These are phyloP conservation scores for Fusarium chaquense DNA, from an alignment of 2,329 filamentous ascomycete species.

Conservation along the genomic window DNA sequence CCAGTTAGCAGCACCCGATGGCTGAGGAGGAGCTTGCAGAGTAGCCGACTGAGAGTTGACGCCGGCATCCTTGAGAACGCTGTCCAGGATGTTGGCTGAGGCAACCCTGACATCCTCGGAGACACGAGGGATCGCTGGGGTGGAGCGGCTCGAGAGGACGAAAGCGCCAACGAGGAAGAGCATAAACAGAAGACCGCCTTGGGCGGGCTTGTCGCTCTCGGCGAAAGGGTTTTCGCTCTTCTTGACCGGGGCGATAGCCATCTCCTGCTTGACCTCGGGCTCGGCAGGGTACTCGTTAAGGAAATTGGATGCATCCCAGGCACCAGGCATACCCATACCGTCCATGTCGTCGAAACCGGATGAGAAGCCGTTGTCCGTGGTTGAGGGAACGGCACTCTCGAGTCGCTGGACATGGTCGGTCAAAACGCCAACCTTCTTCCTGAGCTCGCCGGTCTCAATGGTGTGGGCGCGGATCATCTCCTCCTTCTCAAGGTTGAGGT, in stretches of 20 bases:
- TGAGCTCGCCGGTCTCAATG: slow-evolving; percentile 88
- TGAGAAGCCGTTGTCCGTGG: slow-evolving; percentile 71
- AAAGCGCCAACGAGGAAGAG: slow-evolving; percentile 96
- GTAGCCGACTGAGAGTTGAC: slow-evolving; percentile 61
- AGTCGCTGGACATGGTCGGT: slow-evolving; percentile 77
- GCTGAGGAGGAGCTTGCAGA: slow-evolving; percentile 63
- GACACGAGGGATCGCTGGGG: slow-evolving; percentile 79
- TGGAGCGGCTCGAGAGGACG: slow-evolving; percentile 85
- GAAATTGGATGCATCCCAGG: slow-evolving; percentile 83
- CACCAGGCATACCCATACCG: slow-evolving; percentile 80
- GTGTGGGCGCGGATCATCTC: slow-evolving; percentile 91
- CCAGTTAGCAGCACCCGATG: slow-evolving; percentile 60
- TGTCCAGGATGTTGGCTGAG: slow-evolving; percentile 81
- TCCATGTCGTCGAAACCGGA: slow-evolving; percentile 86
- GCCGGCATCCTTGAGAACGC: slow-evolving; percentile 84
- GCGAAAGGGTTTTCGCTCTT: slow-evolving; percentile 58
- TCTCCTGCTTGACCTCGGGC: slow-evolving; percentile 70
- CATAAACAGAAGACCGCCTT: slow-evolving; percentile 90
- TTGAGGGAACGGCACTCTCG: slow-evolving; percentile 67
- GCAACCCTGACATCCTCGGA: slow-evolving; percentile 84
- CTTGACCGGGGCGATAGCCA: slow-evolving; percentile 66
- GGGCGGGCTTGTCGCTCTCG: slow-evolving; percentile 74
- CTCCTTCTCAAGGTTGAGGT: slow-evolving; percentile 86
- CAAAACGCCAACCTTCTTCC: slow-evolving; percentile 90
- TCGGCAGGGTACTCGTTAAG: slow-evolving; percentile 77